These are phyloP conservation scores for Stephania yunnanensis DNA, from an alignment of 164 flowering plant genomes.

Conservation along the genomic window DNA sequence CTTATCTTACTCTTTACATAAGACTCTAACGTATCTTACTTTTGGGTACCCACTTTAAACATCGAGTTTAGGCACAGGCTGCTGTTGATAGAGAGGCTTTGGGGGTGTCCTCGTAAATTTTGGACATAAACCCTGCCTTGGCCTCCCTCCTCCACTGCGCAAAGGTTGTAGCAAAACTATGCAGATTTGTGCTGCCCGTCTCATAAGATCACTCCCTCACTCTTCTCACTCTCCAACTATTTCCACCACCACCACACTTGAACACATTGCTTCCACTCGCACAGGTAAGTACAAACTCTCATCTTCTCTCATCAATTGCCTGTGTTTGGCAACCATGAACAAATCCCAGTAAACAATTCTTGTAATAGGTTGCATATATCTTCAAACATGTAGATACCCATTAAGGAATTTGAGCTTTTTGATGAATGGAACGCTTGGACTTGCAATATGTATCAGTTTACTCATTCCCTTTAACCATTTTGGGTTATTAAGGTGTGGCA, in stretches of 20 bases:
- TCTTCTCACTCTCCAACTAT: constrained; percentile 19
- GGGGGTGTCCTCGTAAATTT: no score
- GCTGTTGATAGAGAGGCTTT: no score
- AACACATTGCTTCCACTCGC: constrained; percentile 44
- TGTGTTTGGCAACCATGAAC: not conserved
- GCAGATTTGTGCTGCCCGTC: constrained; percentile 23
- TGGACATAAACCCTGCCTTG: no score
- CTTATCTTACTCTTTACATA: no score
- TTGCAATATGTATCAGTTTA: not conserved
- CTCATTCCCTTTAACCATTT: not conserved
- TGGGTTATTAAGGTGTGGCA: constrained; percentile 53
- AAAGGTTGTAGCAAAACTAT: not conserved
- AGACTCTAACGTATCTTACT: no score
- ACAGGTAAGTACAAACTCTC: constrained; percentile 21
- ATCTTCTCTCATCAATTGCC: no score
- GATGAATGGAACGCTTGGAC: not conserved
- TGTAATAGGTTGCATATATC: not conserved
- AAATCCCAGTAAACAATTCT: not conserved
- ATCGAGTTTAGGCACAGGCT: no score
- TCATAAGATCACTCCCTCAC: constrained; percentile 34
- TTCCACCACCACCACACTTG: constrained; percentile 37
- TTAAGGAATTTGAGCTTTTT: not conserved
- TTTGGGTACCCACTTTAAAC: no score
- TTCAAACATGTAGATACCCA: not conserved
- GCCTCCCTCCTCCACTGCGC: no score